A percentile compares a stretch with the other conserved stretches of the same genome.
These are phyloP conservation scores for Aspergillus vadensis DNA, from an alignment of 2,329 filamentous ascomycete genomes.

Conservation along the genomic window DNA sequence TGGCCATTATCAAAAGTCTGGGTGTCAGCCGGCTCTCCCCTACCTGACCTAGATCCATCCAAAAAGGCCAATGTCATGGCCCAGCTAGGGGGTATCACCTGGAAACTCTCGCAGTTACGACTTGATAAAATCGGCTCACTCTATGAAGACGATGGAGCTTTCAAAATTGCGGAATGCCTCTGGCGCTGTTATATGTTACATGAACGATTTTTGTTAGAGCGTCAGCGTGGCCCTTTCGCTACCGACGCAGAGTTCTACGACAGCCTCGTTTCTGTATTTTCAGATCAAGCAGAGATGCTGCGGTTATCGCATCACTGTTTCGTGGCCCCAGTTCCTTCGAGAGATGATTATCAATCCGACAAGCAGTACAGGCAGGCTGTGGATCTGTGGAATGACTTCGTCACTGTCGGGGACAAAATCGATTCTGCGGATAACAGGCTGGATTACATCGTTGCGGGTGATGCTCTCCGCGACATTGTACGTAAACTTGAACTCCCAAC, in stretches of 20 bases:
- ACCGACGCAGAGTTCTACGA: slow-evolving; percentile 23
- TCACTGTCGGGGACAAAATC: slow-evolving; percentile 25
- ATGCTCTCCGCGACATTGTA: slow-evolving; percentile 22
- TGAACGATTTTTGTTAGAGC: slow-evolving; percentile 18
- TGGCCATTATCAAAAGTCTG: slow-evolving; percentile 28
- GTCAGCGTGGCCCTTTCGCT: slow-evolving; percentile 26
- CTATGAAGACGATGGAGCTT: slow-evolving; percentile 27
- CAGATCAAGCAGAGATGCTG: slow-evolving; percentile 18
- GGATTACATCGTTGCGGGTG: slow-evolving; percentile 27
- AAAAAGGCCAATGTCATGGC: slow-evolving; percentile 29
- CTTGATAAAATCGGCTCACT: slow-evolving; percentile 34
- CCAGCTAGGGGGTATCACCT: slow-evolving; percentile 28
- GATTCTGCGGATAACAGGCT: slow-evolving; percentile 27
- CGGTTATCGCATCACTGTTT: slow-evolving; percentile 22
- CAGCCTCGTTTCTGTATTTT: slow-evolving; percentile 21
- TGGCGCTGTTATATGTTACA: slow-evolving; percentile 24
- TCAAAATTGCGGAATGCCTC: slow-evolving; percentile 24
- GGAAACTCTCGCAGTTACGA: slow-evolving; percentile 28
- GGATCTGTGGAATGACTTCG: slow-evolving; percentile 29
- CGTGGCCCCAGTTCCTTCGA: slow-evolving; percentile 18
- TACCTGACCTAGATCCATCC: slow-evolving; percentile 11
- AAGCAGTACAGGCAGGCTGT: slow-evolving; percentile 20
- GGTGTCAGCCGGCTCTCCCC: slow-evolving; percentile 15
- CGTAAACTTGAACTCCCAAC: background rate
- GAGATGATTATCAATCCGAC: slow-evolving; percentile 13